Evolutionary conservation across 129 eudicot species (phyloP), one percentile per base, ranked within the genome.

Genomic region (Solidago caesia): DNA sequence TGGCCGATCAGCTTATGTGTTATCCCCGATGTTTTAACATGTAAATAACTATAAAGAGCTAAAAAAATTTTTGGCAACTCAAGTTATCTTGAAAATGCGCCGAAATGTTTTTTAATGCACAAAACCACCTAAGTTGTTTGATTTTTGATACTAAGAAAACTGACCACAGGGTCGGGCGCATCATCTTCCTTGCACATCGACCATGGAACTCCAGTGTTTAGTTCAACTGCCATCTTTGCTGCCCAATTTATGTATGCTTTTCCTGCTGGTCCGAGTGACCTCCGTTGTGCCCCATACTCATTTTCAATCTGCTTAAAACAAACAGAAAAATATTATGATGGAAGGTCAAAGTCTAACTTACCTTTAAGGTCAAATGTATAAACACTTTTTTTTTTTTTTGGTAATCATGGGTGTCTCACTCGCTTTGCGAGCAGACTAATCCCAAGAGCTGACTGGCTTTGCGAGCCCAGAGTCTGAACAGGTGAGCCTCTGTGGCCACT

Each of bases 101-200:
- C 60, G n/a, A 55, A 55, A 25, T 55, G 25, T 15, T 5, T 56
- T 56, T 16, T 57, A 2, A 4, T 57, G 4, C 12, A 57, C 33
- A 7, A 57, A 57, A 57, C 62, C 62, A n/a, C 62, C 27, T 2
- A n/a, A 16, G 15, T 57, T 14, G 27, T 57, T 57, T 16, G 8
- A 14, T 57, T 14, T 15, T 11, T 14, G 42, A 41, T 33, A 25
- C 12, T 7, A 7, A 7, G 47, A 12, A 63, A 76, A 71, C 70
- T 70, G n/a, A 94, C 99, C 77, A 94, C 70, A 27, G 97, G 97
- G 29, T 94, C 99, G 7, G 99, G 97, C 75, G 99, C 97, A 83
- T 85, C 88, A 44, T 85, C 88, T 75, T 94, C 89, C 79, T 91
- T 94, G 87, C 99, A 91, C 99, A 94, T 94, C 26, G 87, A 74